These are phyloP conservation scores for Neoboletus subvelutipes DNA, from an alignment of 768 basidiomycete genomes.

Conservation along the genomic window DNA sequence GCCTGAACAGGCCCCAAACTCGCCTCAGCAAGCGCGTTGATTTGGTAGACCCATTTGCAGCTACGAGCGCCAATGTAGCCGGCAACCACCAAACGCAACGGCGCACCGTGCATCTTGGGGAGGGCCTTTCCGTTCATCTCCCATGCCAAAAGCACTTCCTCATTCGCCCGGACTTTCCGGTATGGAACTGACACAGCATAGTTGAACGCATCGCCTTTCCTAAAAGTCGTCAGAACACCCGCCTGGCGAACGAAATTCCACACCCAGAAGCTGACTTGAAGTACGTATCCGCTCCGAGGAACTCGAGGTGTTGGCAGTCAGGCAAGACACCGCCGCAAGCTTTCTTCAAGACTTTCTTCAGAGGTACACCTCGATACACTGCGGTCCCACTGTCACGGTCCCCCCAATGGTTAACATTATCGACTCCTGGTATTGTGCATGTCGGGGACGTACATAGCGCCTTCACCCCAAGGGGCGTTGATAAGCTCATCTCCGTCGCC, in stretches of 20 bases:
- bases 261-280: slow-evolving; percentile 39
- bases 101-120: slow-evolving; percentile 51
- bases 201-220: slow-evolving; percentile 39
- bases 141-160: slow-evolving; percentile 41
- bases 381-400: slow-evolving; percentile 43
- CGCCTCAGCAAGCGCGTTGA: slow-evolving; percentile 49
- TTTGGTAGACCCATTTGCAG: slow-evolving; percentile 52
- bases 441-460: slow-evolving; percentile 42
- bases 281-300: slow-evolving; percentile 58
- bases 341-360: slow-evolving; percentile 53
- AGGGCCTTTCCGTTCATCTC: slow-evolving; percentile 30
- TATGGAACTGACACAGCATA: slow-evolving; percentile 50
- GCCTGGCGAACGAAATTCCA: neutral
- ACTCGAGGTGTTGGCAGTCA: slow-evolving; percentile 51
- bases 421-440: neutral
- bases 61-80: slow-evolving; percentile 57
- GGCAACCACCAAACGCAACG: slow-evolving; percentile 49
- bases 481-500: slow-evolving; percentile 56
- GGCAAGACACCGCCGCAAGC: slow-evolving; percentile 51
- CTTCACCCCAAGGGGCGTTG: slow-evolving; percentile 53
- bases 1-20: slow-evolving; percentile 52
- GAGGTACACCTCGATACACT: slow-evolving; percentile 50
- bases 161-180: slow-evolving; percentile 46
- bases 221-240: slow-evolving; percentile 6
- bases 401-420: slow-evolving; percentile 26